Evolutionary conservation across 208 protist genomes (phyloP).

Genomic region (Leishmania lainsoni): DNA sequence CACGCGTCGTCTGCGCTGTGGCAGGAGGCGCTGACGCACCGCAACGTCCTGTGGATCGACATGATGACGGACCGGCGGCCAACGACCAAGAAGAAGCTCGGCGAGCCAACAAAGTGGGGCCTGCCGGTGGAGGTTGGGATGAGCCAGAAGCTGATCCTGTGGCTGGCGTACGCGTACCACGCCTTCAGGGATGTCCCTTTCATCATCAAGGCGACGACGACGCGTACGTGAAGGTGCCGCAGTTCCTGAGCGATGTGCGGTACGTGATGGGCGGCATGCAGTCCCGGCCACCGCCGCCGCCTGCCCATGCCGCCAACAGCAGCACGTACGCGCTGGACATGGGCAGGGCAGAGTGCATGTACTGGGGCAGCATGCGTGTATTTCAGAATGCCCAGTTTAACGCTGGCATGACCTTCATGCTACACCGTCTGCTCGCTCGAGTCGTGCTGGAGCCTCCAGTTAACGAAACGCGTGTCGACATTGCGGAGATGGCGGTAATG

Average conservation of each 20-base stretch:
- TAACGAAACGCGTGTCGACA: neutral
- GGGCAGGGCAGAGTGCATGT: conserved; percentile 17
- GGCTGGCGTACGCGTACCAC: conserved; percentile 42
- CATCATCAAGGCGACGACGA: conserved; percentile 61
- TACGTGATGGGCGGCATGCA: neutral
- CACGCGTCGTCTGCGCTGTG: too few relatives aligned
- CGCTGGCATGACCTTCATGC: conserved; percentile 20
- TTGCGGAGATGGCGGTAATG: conserved; percentile 1
- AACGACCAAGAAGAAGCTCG: too few relatives aligned
- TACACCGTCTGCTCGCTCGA: conserved; percentile 7
- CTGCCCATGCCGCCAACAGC: neutral
- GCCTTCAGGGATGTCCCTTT: conserved; percentile 41
- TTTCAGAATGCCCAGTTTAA: neutral
- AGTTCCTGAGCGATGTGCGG: conserved; percentile 46
- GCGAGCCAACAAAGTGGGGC: conserved; percentile 31
- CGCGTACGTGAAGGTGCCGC: conserved; percentile 53
- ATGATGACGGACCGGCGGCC: too few relatives aligned
- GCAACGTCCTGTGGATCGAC: too few relatives aligned
- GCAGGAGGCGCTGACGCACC: too few relatives aligned
- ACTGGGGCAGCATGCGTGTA: conserved; percentile 24
- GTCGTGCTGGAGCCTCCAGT: conserved; percentile 2
- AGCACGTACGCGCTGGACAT: neutral
- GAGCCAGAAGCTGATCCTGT: conserved; percentile 48
- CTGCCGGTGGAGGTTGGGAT: conserved; percentile 41
- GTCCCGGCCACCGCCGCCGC: neutral